Base-by-base conservation (phyloP, 305 asterid species). In the Withania somnifera region DNA sequence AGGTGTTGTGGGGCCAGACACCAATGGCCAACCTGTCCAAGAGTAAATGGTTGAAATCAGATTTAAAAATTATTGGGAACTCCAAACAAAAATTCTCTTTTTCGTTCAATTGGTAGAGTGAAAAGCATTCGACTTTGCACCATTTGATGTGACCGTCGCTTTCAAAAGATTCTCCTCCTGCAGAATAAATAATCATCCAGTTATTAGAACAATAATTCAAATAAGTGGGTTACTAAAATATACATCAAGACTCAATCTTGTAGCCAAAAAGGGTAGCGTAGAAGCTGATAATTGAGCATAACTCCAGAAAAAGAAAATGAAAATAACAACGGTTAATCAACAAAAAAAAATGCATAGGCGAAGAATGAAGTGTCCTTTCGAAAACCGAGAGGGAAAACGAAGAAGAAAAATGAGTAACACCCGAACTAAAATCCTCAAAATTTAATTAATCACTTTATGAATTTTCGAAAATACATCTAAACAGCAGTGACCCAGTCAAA, bases 1-100 rank as follows among this genome's bases (percentile, higher is more conserved):
- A 89, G 93, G 90, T 78, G 93, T 86, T 57, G 94, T 88, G 97
- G 97, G 94, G 58, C 95, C 98, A 85, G 89, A 86, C 87, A 82
- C 92, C 95, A 91, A 57, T 53, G 89, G 90, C 34, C 90, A 90
- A 90, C 91, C 98, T 94, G 84, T 84, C 93, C 92, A 88, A 91
- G 86, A 86, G 83, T 79, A 84, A 85, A 86, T 67, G 24, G 34
- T 11, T 58, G 69, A 84, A 60, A 61, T n/a, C n/a, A n/a, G n/a
- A n/a, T n/a, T n/a, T n/a, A 68, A 5, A 81, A 51, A 80, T 69
- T 50, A 78, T 86, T 84, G 63, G 78, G 66, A 83, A 63, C 84
- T 77, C 85, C 66, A 84, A 83, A 60, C 40, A 20, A 17, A 11
- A 34, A 77, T 40, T 28, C 80, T 38, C 84, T 79, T 30, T 83